phyloP scores from a whole-genome alignment of 1,284 basidiomycete genomes.

The Cryptococcus amylolentus region DNA sequence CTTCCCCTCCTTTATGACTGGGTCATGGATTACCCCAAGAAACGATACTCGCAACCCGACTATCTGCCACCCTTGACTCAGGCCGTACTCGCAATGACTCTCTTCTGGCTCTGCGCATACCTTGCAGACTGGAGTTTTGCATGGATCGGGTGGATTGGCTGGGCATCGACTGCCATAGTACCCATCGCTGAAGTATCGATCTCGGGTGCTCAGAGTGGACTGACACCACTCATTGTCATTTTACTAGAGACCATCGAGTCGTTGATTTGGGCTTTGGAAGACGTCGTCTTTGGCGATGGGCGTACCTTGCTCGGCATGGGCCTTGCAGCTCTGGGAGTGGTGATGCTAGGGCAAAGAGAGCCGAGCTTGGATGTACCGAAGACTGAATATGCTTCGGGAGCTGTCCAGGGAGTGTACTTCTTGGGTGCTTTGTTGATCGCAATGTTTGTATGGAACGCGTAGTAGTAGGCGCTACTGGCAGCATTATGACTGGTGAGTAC shows the following conservation, averaged over 20 bases:
- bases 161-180: not conserved
- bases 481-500: not conserved
- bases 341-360: conserved; percentile 10
- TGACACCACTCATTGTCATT: conserved; percentile 18
- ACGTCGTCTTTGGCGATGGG: conserved; percentile 28
- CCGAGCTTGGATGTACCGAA: conserved; percentile 10
- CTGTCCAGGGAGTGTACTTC: conserved; percentile 12
- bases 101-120: conserved; percentile 12
- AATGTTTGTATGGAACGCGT: conserved; percentile 24
- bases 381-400: conserved; percentile 16
- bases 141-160: conserved; percentile 2
- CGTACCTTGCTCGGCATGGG: conserved; percentile 21
- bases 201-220: conserved; percentile 3
- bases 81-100: conserved; percentile 12
- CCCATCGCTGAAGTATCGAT: conserved; percentile 12
- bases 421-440: conserved; percentile 11
- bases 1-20: conserved; percentile 25
- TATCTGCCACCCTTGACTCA: conserved; percentile 20
- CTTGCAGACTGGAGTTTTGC: conserved; percentile 22
- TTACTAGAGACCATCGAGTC: conserved; percentile 16
- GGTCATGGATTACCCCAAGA: conserved; percentile 19
- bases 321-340: conserved; percentile 17
- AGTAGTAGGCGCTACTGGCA: not conserved
- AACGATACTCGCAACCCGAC: conserved; percentile 11
- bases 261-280: conserved; percentile 21